Evolutionary conservation across 371 early-diverging fungal genomes (phyloP).

Genomic region (Rhizopus sp.): DNA sequence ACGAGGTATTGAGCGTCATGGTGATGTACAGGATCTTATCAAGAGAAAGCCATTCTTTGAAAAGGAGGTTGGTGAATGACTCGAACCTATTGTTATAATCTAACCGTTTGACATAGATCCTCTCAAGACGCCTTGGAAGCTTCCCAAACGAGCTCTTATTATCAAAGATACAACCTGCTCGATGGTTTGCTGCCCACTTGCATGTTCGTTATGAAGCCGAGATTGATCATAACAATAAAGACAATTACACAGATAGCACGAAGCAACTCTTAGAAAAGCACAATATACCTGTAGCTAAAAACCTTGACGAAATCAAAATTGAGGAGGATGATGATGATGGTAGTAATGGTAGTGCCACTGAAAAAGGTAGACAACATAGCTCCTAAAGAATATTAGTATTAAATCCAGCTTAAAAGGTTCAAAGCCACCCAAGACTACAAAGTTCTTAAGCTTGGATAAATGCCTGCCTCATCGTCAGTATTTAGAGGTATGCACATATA

Average conservation of each 20-base stretch:
- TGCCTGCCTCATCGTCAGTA: slow-evolving; percentile 62
- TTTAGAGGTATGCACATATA: slow-evolving; percentile 67
- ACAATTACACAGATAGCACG: slow-evolving; percentile 10
- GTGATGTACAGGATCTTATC: slow-evolving; percentile 67
- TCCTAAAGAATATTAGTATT: neutral
- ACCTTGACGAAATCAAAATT: slow-evolving; percentile 1
- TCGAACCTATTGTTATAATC: neutral
- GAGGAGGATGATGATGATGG: slow-evolving; percentile 59
- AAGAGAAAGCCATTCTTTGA: slow-evolving; percentile 69
- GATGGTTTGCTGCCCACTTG: slow-evolving; percentile 94
- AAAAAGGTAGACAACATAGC: neutral
- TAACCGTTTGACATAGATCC: slow-evolving; percentile 43
- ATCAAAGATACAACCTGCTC: slow-evolving; percentile 70
- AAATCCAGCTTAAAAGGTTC: neutral
- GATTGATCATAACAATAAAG: slow-evolving; percentile 50
- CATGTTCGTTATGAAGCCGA: slow-evolving; percentile 90
- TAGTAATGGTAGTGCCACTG: slow-evolving; percentile 31
- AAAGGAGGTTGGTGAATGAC: slow-evolving; percentile 58
- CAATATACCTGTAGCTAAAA: neutral
- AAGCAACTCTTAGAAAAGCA: slow-evolving; percentile 1
- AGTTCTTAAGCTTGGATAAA: slow-evolving; percentile 73
- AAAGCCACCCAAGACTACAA: slow-evolving; percentile 33
- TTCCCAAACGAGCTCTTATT: slow-evolving; percentile 69
- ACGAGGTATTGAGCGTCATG: slow-evolving; percentile 77
- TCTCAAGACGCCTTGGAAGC: slow-evolving; percentile 75